Conservation (phyloP, 495 filamentous ascomycete genomes). For the Talaromyces liani region DNA sequence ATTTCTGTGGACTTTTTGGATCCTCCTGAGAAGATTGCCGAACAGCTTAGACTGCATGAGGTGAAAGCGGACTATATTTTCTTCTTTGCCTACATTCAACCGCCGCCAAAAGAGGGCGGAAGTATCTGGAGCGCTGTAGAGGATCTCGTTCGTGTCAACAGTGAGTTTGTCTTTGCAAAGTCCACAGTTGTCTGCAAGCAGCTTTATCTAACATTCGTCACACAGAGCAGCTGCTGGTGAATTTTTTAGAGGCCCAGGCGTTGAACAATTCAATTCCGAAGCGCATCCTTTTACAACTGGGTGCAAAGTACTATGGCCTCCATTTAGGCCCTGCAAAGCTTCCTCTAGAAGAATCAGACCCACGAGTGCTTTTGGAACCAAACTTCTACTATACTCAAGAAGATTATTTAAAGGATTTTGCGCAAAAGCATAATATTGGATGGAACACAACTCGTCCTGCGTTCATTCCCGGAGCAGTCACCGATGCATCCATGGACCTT, state of each 20-base stretch:
- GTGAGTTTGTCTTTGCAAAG: slow-evolving; percentile 17
- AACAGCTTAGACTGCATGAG: slow-evolving; percentile 22
- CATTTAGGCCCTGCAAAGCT: slow-evolving; percentile 21
- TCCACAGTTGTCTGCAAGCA: not conserved
- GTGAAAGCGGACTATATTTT: slow-evolving; percentile 43
- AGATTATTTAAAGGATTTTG: slow-evolving; percentile 18
- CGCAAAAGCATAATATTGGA: slow-evolving; percentile 13
- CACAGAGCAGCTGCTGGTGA: slow-evolving; percentile 28
- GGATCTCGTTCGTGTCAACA: slow-evolving; percentile 35
- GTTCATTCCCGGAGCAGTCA: slow-evolving; percentile 43
- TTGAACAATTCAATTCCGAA: slow-evolving; percentile 33
- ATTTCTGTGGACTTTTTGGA: slow-evolving; percentile 41
- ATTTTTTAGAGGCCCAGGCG: slow-evolving; percentile 38
- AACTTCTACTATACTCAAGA: slow-evolving; percentile 32
- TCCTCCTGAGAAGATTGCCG: slow-evolving; percentile 29
- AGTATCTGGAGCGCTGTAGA: slow-evolving; percentile 39
- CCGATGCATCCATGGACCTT: slow-evolving; percentile 43
- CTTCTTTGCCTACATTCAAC: slow-evolving; percentile 49
- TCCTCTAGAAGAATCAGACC: slow-evolving; percentile 18
- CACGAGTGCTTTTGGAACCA: slow-evolving; percentile 17
- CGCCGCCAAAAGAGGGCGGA: slow-evolving; percentile 24
- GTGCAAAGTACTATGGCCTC: slow-evolving; percentile 37
- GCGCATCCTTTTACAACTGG: slow-evolving; percentile 44
- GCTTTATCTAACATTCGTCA: slow-evolving; percentile 9
- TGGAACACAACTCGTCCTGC: slow-evolving; percentile 37